These are phyloP conservation scores for Penicillium sp. DNA, from an alignment of 2,329 filamentous ascomycete genomes.

Conservation along the genomic window DNA sequence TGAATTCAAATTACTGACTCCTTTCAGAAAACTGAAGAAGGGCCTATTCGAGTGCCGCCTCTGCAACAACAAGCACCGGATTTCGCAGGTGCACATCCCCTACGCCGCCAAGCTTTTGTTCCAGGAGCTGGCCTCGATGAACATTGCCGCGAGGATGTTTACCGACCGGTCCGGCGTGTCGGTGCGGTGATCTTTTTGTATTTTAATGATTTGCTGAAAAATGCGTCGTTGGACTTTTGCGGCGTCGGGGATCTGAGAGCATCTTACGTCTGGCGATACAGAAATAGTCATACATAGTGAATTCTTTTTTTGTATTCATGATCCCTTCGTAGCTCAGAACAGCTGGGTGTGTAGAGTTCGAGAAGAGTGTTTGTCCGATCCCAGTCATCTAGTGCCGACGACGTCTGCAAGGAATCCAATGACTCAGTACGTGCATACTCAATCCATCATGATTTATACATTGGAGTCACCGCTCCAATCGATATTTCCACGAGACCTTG, in stretches of 20 bases:
- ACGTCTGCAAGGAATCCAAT: too few species aligned
- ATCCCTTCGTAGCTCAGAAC: too few species aligned
- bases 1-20: conserved; percentile 8
- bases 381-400: too few species aligned
- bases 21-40: conserved; percentile 78
- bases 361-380: too few species aligned
- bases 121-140: conserved; percentile 97
- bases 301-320: background rate
- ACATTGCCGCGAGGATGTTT: conserved; percentile 96
- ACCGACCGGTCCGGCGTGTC: conserved; percentile 60
- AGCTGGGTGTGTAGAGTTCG: too few species aligned
- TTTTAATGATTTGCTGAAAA: conserved; percentile 30
- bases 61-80: conserved; percentile 99
- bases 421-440: too few species aligned
- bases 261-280: conserved; percentile 16
- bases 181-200: conserved; percentile 36
- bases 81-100: conserved; percentile 95
- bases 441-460: too few species aligned
- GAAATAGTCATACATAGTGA: conserved; percentile 20
- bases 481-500: too few species aligned
- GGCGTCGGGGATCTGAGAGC: conserved; percentile 23
- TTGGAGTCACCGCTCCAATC: too few species aligned
- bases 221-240: conserved; percentile 19
- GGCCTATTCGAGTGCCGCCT: conserved; percentile 94
- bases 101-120: conserved; percentile 98